A percentile compares a stretch with the other conserved stretches of the same genome.
Conservation (phyloP, 2,329 filamentous ascomycete species). For the Dactylellina sp. region DNA sequence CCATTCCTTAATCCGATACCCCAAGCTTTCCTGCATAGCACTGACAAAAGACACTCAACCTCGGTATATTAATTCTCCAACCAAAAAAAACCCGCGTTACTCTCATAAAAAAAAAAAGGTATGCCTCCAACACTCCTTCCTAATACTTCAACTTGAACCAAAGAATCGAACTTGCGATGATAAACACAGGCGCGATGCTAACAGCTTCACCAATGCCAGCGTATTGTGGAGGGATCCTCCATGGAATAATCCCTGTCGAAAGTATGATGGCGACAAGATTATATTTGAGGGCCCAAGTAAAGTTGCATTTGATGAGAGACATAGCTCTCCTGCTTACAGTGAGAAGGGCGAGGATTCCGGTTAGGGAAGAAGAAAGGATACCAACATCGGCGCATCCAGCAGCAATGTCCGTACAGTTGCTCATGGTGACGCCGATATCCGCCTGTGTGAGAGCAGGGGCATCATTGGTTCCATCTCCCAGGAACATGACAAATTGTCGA, state of each 20-base stretch:
- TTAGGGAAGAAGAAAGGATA: conserved; percentile 70
- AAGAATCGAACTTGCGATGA: conserved; percentile 65
- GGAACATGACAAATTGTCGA: conserved; percentile 71
- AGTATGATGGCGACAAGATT: conserved; percentile 77
- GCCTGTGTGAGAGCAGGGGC: conserved; percentile 78
- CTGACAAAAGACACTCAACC: too few relatives aligned
- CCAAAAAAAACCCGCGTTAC: conserved; percentile 3
- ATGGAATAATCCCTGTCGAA: conserved; percentile 72
- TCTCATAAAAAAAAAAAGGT: neutral
- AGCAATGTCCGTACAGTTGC: conserved; percentile 73
- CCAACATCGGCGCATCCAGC: conserved; percentile 76
- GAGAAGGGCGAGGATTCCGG: conserved; percentile 71
- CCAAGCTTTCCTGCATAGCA: too few relatives aligned
- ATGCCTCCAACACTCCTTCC: neutral
- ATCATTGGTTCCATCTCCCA: conserved; percentile 85
- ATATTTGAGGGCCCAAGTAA: conserved; percentile 77
- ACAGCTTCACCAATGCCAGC: conserved; percentile 79
- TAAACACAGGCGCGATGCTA: conserved; percentile 77
- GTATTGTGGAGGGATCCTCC: conserved; percentile 71
- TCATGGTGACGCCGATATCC: conserved; percentile 77
- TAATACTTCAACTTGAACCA: conserved; percentile 51
- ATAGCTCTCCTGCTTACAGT: conserved; percentile 66
- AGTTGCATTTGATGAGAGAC: conserved; percentile 73
- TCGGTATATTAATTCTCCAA: too few relatives aligned
- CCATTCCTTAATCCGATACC: too few relatives aligned